Evolutionary conservation across 805 yeast species (phyloP).

Genomic region (Cyberlindnera subsufficiens): DNA sequence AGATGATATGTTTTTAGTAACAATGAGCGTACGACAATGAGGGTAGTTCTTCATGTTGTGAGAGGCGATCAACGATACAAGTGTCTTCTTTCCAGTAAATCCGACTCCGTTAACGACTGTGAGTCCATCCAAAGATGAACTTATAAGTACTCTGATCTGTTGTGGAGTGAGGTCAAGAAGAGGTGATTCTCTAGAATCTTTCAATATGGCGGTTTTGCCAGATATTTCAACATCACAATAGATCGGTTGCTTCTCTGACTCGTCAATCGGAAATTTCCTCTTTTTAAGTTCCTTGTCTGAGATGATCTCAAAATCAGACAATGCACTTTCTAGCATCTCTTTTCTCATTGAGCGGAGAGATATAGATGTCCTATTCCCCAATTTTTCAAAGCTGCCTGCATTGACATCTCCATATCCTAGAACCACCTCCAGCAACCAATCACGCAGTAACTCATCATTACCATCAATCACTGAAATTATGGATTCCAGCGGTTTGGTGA

Average conservation of each 20-base stretch:
- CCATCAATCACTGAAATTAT: conserved; percentile 4
- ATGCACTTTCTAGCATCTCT: conserved; percentile 2
- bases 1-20: conserved; percentile 4
- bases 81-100: conserved; percentile 44
- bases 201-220: not conserved
- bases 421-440: conserved; percentile 29
- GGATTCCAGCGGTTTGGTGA: not conserved
- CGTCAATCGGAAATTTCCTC: conserved; percentile 1
- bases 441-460: conserved; percentile 20
- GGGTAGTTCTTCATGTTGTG: conserved; percentile 18
- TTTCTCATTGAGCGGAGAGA: not conserved
- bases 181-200: not conserved
- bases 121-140: conserved; percentile 31
- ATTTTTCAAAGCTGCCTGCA: conserved; percentile 2
- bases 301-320: not conserved
- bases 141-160: conserved; percentile 12
- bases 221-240: not conserved
- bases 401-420: conserved; percentile 27
- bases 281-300: conserved; percentile 4
- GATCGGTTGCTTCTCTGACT: not conserved
- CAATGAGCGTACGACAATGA: conserved; percentile 8
- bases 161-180: not conserved
- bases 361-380: not conserved
- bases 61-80: conserved; percentile 21
- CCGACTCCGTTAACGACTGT: conserved; percentile 45